Conservation (phyloP, 1,139 yeast genomes). For the Debaryomyces subglobosus region DNA sequence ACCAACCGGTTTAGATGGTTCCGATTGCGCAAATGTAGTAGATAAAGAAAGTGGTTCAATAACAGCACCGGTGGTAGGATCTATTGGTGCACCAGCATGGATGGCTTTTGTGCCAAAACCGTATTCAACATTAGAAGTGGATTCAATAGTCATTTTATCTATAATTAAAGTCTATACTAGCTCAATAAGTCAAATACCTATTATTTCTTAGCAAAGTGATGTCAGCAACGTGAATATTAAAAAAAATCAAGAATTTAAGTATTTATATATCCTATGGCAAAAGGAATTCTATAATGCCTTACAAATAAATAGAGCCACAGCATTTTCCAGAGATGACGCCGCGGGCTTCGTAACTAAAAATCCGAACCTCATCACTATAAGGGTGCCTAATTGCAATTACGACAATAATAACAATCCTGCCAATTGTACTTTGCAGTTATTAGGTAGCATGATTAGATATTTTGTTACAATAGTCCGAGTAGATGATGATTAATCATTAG, state of each 20-base stretch:
- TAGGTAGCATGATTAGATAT: not conserved
- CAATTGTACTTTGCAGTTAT: not conserved
- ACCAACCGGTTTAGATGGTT: constrained; percentile 79
- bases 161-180: not conserved
- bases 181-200: not conserved
- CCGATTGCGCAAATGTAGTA: constrained; percentile 82
- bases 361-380: not conserved
- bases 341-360: constrained; percentile 3
- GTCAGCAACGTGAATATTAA: not conserved
- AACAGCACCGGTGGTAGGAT: constrained; percentile 81
- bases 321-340: constrained; percentile 1
- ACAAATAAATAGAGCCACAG: constrained; percentile 3
- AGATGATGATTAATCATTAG: not conserved
- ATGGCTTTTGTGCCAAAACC: constrained; percentile 81
- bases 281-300: constrained; percentile 7
- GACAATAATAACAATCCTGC: too few species aligned
- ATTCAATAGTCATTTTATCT: constrained; percentile 26
- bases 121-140: constrained; percentile 21
- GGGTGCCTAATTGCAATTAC: not conserved
- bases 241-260: not conserved
- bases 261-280: constrained; percentile 4
- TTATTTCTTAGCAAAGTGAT: not conserved
- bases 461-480: not conserved
- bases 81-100: constrained; percentile 80
- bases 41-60: constrained; percentile 83